These are phyloP conservation scores for Saksenaea vasiformis DNA, from an alignment of 371 early-diverging fungal genomes.

Conservation along the genomic window DNA sequence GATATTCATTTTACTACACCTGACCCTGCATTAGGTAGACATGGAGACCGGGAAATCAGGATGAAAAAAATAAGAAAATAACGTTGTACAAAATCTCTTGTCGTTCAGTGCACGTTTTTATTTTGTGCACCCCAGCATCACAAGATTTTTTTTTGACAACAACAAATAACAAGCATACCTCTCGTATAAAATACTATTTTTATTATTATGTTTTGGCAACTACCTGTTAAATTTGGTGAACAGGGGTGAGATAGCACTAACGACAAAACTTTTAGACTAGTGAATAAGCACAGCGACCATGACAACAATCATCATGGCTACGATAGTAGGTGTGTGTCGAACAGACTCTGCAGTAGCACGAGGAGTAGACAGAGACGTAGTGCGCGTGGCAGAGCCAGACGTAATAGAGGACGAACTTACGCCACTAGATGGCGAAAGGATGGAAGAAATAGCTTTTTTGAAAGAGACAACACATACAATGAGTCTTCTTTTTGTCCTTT, in stretches of 20 bases:
- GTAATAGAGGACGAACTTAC: neutral
- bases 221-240: neutral
- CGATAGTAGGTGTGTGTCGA: neutral
- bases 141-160: neutral
- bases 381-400: neutral
- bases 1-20: neutral
- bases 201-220: neutral
- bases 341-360: neutral
- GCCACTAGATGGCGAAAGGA: neutral
- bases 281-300: neutral
- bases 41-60: neutral
- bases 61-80: constrained; percentile 3
- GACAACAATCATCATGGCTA: constrained; percentile 5
- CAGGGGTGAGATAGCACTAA: neutral
- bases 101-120: neutral
- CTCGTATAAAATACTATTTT: neutral
- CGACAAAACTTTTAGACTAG: neutral
- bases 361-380: neutral
- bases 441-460: neutral
- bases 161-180: neutral
- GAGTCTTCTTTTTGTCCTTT: neutral
- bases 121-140: neutral
- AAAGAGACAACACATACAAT: neutral
- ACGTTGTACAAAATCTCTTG: constrained; percentile 5
- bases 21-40: neutral